Evolutionary conservation across 345 rosid genomes (phyloP), one percentile per base, ranked within the genome.

Genomic region (Leavenworthia alabamica): DNA sequence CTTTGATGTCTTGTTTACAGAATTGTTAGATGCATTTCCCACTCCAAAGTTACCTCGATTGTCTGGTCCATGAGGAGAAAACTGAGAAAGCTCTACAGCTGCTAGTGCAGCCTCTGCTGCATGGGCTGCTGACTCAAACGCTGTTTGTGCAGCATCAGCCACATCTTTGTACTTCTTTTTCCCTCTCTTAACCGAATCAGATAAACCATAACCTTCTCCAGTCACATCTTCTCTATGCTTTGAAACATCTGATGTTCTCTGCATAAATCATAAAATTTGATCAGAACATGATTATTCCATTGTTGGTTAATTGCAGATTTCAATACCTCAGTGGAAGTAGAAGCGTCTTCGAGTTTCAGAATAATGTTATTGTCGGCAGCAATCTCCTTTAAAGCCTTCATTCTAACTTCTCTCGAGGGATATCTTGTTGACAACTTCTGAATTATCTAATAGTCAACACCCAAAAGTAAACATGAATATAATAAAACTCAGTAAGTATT

Each of bases 21-120:
- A 28, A 52, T 12, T 33, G 2, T 19, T 47, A 17, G 15, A 13
- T 13, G 47, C 37, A 11, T 15, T 22, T 8, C 1, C 48, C 15
- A 51, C 28, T 7, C 26, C 31, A 43, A 3, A 2, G 29, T 37
- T 33, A 71, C 29, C 23, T 1, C 0, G n/a, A 73, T 43, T 60
- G 64, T 77, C 80, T 0, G 76, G 81, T 67, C 79, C 81, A 44
- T 67, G 74, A 51, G 75, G 67, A 14, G 77, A 73, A 43, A 81
- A 71, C 66, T 89, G 86, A 15, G 92, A 87, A 67, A 93, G 99
- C 63, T 85, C 97, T 36, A 93, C 88, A 2, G 97, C 99, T 0
- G 89, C 99, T 74, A 83, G 82, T 56, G 99, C 99, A 7, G 99
- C 97, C 10, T 39, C 86, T 28, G 99, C 99, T 1, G 96, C 99